Base-by-base conservation (phyloP, 306 rosid genomes). In the Medicago lupulina region DNA sequence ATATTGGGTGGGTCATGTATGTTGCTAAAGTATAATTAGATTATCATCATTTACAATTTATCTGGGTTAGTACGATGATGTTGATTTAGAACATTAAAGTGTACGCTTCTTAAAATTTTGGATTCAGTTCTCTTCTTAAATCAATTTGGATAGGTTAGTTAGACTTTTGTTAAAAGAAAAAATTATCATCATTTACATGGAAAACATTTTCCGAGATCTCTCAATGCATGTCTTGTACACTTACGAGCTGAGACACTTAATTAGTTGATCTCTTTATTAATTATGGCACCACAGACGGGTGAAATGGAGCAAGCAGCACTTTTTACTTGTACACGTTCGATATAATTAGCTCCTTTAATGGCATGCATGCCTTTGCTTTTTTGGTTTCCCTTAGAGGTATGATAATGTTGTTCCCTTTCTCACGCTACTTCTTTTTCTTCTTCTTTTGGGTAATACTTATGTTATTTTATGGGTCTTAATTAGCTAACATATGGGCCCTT, bases 301-400 rank as follows among this genome's bases (percentile, higher is more conserved):
- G 49, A 13, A 9, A 43, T 43, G 49, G 49, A 11, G 2, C 3
- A 43, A 40, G 11, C 10, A 40, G 11, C 8, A 40, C 44, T 9
- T 40, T 79, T 62, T 61, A 19, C 57, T 64, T 53, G 62, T 68
- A 67, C 86, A 85, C 81, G 68, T 70, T 79, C 65, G 46, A 47
- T 44, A 50, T 51, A 51, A 34, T 34, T 34, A 62, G 49, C 18
- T 50, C 57, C 80, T 85, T 85, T 79, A 41, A 46, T 62, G 78
- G 78, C 84, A 82, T 68, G 78, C 84, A 79, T 76, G 84, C 83
- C 19, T 81, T 80, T 53, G 43, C 62, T 79, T 79, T 79, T 75
- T 65, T 50, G 47, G 11, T 78, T 36, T 46, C 51, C 16, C 51
- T 57, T 14, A 3, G 55, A 43, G 31, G 16, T 44, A 23, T 67